These are phyloP conservation scores for Chaetomiaceae sp. DNA, from an alignment of 2,329 filamentous ascomycete genomes.

Conservation along the genomic window DNA sequence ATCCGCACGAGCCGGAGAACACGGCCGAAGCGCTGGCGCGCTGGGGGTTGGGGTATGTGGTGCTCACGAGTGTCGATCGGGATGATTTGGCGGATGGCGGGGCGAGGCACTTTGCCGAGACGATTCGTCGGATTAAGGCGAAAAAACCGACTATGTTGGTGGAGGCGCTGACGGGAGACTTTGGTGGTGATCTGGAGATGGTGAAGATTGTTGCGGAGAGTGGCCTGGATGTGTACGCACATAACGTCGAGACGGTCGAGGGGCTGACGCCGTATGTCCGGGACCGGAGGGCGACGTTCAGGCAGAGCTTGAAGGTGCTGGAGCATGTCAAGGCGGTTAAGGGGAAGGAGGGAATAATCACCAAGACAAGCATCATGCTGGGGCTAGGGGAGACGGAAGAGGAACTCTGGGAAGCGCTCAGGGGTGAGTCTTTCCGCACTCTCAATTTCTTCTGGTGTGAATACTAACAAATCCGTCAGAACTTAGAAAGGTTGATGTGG, in stretches of 20 bases:
- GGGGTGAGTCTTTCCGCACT: constrained; percentile 44
- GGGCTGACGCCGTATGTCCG: constrained; percentile 82
- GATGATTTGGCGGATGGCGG: constrained; percentile 89
- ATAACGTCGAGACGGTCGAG: constrained; percentile 95
- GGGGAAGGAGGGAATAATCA: constrained; percentile 67
- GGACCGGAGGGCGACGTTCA: constrained; percentile 82
- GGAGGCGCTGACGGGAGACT: constrained; percentile 84
- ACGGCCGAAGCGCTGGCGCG: constrained; percentile 86
- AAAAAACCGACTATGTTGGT: constrained; percentile 73
- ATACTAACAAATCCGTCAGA: constrained; percentile 39
- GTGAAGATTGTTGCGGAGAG: constrained; percentile 77
- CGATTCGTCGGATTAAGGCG: constrained; percentile 86
- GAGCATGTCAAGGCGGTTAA: constrained; percentile 72
- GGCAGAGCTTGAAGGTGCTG: constrained; percentile 75
- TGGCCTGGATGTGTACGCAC: constrained; percentile 91
- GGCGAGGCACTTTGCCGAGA: constrained; percentile 85
- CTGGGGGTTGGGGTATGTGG: constrained; percentile 95
- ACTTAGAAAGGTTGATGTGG: constrained; percentile 72
- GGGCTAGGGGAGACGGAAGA: constrained; percentile 88
- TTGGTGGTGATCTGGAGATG: constrained; percentile 78
- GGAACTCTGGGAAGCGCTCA: constrained; percentile 73
- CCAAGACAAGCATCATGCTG: constrained; percentile 98
- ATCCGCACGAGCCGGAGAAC: constrained; percentile 94
- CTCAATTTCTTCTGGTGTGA: background rate
- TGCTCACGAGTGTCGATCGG: constrained; percentile 87